A percentile compares a stretch with the other conserved stretches of the same genome.
These are phyloP conservation scores for Pythium brachiatum DNA, from an alignment of 352 stramenopile genomes.

Conservation along the genomic window DNA sequence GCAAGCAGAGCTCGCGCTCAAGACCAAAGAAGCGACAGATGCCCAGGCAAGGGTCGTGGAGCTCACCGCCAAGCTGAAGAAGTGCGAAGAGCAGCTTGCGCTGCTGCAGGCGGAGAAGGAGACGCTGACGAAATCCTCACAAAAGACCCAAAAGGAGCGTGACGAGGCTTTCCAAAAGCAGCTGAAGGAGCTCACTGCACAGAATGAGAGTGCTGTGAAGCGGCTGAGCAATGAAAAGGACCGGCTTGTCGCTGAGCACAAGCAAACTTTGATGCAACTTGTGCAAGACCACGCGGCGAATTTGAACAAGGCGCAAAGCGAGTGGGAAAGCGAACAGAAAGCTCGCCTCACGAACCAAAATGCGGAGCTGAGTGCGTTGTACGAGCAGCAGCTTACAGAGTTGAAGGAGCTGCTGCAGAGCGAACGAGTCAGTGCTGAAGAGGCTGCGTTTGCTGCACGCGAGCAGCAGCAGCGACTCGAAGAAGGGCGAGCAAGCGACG, in stretches of 20 bases:
- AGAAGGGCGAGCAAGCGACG: conserved; percentile 2
- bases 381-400: conserved; percentile 18
- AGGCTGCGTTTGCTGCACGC: neutral
- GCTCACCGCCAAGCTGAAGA: conserved; percentile 9
- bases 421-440: conserved; percentile 6
- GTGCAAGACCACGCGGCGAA: conserved; percentile 6
- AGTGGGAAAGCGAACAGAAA: conserved; percentile 4
- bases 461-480: conserved; percentile 2
- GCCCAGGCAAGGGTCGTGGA: conserved; percentile 7
- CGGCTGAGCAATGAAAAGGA: conserved; percentile 21
- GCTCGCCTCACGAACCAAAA: conserved; percentile 5
- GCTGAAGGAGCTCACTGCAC: conserved; percentile 30
- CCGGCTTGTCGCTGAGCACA: conserved; percentile 13
- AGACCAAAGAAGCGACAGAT: conserved; percentile 5
- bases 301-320: neutral
- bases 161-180: conserved; percentile 40
- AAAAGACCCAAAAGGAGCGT: conserved; percentile 42
- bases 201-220: conserved; percentile 33
- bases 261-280: conserved; percentile 11
- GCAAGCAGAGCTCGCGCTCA: conserved; percentile 14
- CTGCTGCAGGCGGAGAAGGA: conserved; percentile 32
- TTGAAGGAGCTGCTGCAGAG: conserved; percentile 22
- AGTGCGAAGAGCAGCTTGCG: conserved; percentile 31
- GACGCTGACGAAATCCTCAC: conserved; percentile 23
- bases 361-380: conserved; percentile 1